Percentiles rank a stretch among this genome's conserved stretches.
Conservation (phyloP, 2,329 filamentous ascomycete genomes). For the Arachnomyces sp. region DNA sequence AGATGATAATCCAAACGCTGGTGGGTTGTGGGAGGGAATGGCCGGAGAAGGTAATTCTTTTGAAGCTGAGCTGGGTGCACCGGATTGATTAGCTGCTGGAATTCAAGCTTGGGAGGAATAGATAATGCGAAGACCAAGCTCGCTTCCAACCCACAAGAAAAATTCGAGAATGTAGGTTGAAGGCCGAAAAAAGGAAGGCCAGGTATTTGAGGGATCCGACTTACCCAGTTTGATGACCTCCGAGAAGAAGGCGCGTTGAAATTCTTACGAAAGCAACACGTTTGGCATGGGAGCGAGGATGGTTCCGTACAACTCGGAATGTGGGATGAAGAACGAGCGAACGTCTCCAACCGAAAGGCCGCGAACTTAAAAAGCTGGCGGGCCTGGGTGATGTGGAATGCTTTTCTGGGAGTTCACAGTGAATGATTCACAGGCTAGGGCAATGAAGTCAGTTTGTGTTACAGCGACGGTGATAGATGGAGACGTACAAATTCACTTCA, state of each 20-base stretch:
- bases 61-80: slow-evolving; percentile 25
- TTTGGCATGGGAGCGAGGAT: slow-evolving; percentile 37
- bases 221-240: slow-evolving; percentile 37
- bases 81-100: neutral
- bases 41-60: slow-evolving; percentile 22
- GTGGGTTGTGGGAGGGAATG: slow-evolving; percentile 20
- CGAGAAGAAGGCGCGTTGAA: slow-evolving; percentile 32
- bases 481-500: slow-evolving; percentile 1
- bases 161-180: slow-evolving; percentile 2
- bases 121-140: neutral
- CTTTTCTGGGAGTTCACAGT: slow-evolving; percentile 22
- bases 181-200: slow-evolving; percentile 12
- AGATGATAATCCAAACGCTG: slow-evolving; percentile 35
- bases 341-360: slow-evolving; percentile 38
- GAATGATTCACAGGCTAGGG: slow-evolving; percentile 20
- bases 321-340: slow-evolving; percentile 39
- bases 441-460: neutral
- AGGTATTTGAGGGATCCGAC: slow-evolving; percentile 13
- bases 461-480: neutral
- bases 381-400: slow-evolving; percentile 30
- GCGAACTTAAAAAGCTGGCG: slow-evolving; percentile 23
- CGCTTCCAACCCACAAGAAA: no score
- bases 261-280: slow-evolving; percentile 37
- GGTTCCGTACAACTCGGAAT: slow-evolving; percentile 20
- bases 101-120: neutral